These are phyloP conservation scores for Aureobasidium sp. DNA, from an alignment of 2,329 filamentous ascomycete genomes.

Conservation along the genomic window DNA sequence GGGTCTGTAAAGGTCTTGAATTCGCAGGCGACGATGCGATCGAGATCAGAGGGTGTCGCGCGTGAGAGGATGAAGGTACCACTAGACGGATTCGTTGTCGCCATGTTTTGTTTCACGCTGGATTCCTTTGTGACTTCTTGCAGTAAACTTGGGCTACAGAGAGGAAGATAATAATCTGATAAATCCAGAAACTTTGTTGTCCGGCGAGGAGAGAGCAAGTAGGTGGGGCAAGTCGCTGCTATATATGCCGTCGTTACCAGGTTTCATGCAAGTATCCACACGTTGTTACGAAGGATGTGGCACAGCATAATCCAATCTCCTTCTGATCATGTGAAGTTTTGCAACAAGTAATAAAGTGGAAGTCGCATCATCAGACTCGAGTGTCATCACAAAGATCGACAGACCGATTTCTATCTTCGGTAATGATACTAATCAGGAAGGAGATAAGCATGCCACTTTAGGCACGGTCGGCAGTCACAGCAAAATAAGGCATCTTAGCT, in stretches of 20 bases:
- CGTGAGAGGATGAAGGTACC: slow-evolving; percentile 1
- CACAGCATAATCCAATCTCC: background rate
- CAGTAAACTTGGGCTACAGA: background rate
- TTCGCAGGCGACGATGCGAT: slow-evolving; percentile 7
- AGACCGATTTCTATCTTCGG: background rate
- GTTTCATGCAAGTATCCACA: background rate
- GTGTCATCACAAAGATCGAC: background rate
- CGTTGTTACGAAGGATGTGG: background rate
- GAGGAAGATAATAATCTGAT: background rate
- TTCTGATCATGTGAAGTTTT: too few relatives aligned
- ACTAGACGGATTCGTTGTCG: background rate
- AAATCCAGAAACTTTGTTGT: too few relatives aligned
- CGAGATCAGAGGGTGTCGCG: background rate
- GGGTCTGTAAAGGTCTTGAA: slow-evolving; percentile 8
- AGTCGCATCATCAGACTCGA: background rate
- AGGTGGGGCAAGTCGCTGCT: background rate
- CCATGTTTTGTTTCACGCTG: background rate
- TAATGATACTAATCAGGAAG: background rate
- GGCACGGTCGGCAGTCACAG: too few relatives aligned
- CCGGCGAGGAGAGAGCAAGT: background rate
- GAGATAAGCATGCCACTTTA: background rate
- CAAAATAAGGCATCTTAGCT: too few relatives aligned
- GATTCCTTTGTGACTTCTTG: background rate
- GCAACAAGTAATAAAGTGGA: too few relatives aligned
- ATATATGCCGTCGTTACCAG: background rate